A percentile compares a stretch with the other conserved stretches of the same genome.
phyloP scores from a whole-genome alignment of 2,329 filamentous ascomycete species.

The Arthrobotrys sphaeroides region DNA sequence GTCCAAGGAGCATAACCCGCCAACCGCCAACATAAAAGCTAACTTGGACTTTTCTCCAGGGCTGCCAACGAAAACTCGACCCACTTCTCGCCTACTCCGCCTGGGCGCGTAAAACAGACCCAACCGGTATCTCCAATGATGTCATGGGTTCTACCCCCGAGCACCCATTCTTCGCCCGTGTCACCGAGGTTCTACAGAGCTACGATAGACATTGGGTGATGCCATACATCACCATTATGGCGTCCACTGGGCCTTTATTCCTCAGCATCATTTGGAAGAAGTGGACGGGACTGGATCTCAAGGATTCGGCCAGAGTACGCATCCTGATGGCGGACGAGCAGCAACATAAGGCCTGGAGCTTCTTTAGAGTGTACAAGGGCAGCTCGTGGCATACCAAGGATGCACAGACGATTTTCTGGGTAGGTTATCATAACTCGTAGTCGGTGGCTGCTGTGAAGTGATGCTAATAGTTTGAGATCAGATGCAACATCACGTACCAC shows the following conservation, averaged over 20 bases:
- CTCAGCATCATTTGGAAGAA: slow-evolving; percentile 79
- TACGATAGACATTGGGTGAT: slow-evolving; percentile 76
- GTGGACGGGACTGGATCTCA: slow-evolving; percentile 69
- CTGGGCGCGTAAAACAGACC: slow-evolving; percentile 75
- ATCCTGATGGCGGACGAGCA: slow-evolving; percentile 75
- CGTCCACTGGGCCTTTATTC: slow-evolving; percentile 78
- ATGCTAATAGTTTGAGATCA: background rate
- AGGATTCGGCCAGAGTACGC: slow-evolving; percentile 68
- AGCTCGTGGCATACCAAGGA: slow-evolving; percentile 65
- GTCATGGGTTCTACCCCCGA: slow-evolving; percentile 77
- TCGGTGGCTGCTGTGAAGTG: background rate
- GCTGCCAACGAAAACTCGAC: slow-evolving; percentile 74
- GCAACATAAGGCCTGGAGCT: slow-evolving; percentile 72
- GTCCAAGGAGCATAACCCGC: no score
- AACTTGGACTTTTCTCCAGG: slow-evolving; percentile 62
- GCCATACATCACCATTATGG: slow-evolving; percentile 82
- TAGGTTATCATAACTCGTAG: slow-evolving; percentile 59
- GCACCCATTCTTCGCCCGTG: slow-evolving; percentile 77
- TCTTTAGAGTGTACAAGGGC: slow-evolving; percentile 71
- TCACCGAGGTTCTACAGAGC: slow-evolving; percentile 73
- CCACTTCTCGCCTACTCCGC: slow-evolving; percentile 74
- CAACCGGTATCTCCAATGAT: slow-evolving; percentile 83
- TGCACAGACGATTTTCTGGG: slow-evolving; percentile 65
- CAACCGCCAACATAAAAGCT: background rate
- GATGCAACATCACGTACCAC: slow-evolving; percentile 50